A percentile compares a stretch with the other conserved stretches of the same genome.
Conservation (phyloP, 2,329 filamentous ascomycete species). For the Cladosporium cucumerinum region DNA sequence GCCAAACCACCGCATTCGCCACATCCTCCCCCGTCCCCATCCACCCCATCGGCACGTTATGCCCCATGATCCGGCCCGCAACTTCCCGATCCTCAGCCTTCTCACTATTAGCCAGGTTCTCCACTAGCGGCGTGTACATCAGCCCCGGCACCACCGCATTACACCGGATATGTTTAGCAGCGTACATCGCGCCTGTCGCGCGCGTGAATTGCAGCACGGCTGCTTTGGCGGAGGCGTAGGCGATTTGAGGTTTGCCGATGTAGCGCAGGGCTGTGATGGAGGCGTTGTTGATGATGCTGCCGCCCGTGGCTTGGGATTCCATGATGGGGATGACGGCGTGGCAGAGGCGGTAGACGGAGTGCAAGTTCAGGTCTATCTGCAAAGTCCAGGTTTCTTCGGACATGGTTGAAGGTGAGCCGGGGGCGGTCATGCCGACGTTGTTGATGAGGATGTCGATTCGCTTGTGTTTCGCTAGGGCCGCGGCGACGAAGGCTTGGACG, state of each 20-base stretch:
- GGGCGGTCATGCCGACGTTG: conserved; percentile 45
- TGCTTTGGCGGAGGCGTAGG: conserved; percentile 41
- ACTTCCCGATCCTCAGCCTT: conserved; percentile 46
- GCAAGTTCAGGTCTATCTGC: conserved; percentile 56
- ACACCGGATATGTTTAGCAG: conserved; percentile 42
- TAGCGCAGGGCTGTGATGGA: conserved; percentile 54
- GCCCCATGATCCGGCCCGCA: conserved; percentile 51
- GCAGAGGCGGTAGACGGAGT: conserved; percentile 52
- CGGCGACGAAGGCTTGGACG: conserved; percentile 44
- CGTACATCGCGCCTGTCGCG: conserved; percentile 46
- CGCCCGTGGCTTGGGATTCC: conserved; percentile 42
- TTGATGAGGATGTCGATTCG: conserved; percentile 51
- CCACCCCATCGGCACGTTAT: conserved; percentile 56
- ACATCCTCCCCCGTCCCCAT: conserved; percentile 61
- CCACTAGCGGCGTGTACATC: conserved; percentile 55
- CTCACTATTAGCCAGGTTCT: conserved; percentile 44
- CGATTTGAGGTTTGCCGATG: conserved; percentile 51
- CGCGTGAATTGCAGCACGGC: conserved; percentile 31
- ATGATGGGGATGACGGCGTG: conserved; percentile 54
- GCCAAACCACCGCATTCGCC: conserved; percentile 81
- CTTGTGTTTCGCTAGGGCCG: conserved; percentile 42
- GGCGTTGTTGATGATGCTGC: conserved; percentile 45
- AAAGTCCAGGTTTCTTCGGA: conserved; percentile 49
- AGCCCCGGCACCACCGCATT: conserved; percentile 56
- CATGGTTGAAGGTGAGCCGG: conserved; percentile 49